These are phyloP conservation scores for Vicia sativa DNA, from an alignment of 306 rosid genomes.

Conservation along the genomic window DNA sequence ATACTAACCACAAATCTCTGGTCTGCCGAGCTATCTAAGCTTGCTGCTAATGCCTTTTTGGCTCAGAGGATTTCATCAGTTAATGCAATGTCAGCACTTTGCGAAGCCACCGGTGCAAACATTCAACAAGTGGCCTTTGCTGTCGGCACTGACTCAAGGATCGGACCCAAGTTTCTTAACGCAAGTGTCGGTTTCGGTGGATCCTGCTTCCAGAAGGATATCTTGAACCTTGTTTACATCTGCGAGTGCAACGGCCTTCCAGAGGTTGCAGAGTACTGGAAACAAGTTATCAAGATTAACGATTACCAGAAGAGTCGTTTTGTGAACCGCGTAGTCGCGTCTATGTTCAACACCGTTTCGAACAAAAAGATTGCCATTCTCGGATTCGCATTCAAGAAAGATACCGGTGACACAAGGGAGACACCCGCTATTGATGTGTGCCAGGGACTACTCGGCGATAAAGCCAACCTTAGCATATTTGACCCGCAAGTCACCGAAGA, in stretches of 20 bases:
- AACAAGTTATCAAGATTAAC: constrained; percentile 95
- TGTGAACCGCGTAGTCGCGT: constrained; percentile 93
- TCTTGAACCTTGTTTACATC: constrained; percentile 90
- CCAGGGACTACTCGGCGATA: constrained; percentile 88
- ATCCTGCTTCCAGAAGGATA: constrained; percentile 98
- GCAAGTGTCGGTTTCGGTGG: constrained; percentile 99
- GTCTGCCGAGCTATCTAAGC: constrained; percentile 99
- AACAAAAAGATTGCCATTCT: constrained; percentile 86
- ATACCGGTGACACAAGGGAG: constrained; percentile 97
- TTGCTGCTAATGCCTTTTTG: constrained; percentile 98
- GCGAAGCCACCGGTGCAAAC: constrained; percentile 97
- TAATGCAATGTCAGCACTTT: constrained; percentile 98
- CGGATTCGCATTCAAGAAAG: constrained; percentile 97
- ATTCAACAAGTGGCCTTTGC: constrained; percentile 78
- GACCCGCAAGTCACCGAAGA: constrained; percentile 93
- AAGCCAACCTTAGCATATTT: constrained; percentile 85
- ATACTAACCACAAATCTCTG: constrained; percentile 96
- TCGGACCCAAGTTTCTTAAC: constrained; percentile 94
- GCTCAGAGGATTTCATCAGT: constrained; percentile 99
- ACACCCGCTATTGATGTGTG: constrained; percentile 99
- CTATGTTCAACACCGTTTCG: constrained; percentile 96
- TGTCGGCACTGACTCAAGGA: constrained; percentile 93
- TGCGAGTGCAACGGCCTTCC: constrained; percentile 99
- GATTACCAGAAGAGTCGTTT: constrained; percentile 96
- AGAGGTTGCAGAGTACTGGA: constrained; percentile 99